Conservation (phyloP, 1,139 yeast species). For the Maudiozyma humilis region DNA sequence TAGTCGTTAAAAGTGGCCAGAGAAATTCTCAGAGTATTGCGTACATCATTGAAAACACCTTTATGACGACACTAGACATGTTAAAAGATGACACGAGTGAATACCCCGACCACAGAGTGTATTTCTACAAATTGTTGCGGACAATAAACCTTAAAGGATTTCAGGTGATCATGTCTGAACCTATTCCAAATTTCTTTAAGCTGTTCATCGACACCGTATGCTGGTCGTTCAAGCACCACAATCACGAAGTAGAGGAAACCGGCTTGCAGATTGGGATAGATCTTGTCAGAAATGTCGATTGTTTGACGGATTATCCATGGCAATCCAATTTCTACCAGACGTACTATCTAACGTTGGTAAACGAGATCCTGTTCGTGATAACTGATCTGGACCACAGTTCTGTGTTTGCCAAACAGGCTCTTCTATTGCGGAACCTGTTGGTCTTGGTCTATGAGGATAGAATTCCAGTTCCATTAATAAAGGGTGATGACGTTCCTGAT, state of each 20-base stretch:
- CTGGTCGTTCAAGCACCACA: conserved; percentile 96
- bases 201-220: conserved; percentile 83
- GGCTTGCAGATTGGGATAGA: conserved; percentile 77
- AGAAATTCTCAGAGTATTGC: conserved; percentile 82
- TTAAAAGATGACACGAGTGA: conserved; percentile 88
- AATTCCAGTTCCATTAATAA: conserved; percentile 60
- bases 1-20: conserved; percentile 79
- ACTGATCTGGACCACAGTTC: conserved; percentile 96
- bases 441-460: conserved; percentile 70
- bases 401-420: conserved; percentile 81
- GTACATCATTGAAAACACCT: conserved; percentile 73
- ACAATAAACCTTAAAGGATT: conserved; percentile 79
- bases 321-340: conserved; percentile 77
- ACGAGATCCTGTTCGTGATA: conserved; percentile 82
- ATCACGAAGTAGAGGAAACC: conserved; percentile 84
- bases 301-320: conserved; percentile 42
- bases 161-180: conserved; percentile 72
- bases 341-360: conserved; percentile 76
- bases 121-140: conserved; percentile 78
- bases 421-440: conserved; percentile 70
- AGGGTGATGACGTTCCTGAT: conserved; percentile 62
- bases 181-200: conserved; percentile 77
- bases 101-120: conserved; percentile 94
- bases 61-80: conserved; percentile 89
- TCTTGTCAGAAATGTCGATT: conserved; percentile 70